A percentile compares a stretch with the other conserved stretches of the same genome.
These are phyloP conservation scores for Mycena floridula DNA, from an alignment of 768 basidiomycete genomes.

Conservation along the genomic window DNA sequence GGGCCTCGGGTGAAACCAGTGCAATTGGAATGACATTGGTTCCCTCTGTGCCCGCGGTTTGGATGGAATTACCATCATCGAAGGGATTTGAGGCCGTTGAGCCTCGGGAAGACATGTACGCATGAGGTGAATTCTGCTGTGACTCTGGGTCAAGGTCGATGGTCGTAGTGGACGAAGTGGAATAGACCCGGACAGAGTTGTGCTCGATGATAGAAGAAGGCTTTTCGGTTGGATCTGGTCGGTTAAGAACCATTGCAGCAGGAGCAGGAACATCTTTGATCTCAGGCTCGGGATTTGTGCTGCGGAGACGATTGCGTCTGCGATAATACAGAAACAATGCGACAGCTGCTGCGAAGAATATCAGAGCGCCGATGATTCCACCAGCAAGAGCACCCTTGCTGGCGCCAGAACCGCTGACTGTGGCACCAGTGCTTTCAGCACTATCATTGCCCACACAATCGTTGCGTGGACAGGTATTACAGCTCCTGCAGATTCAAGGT, in stretches of 20 bases:
- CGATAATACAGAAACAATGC: conserved; percentile 60
- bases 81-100: conserved; percentile 61
- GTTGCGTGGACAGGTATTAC: conserved; percentile 46
- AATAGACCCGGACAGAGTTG: conserved; percentile 42
- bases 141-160: conserved; percentile 58
- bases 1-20: conserved; percentile 57
- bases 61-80: conserved; percentile 71
- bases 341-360: conserved; percentile 50
- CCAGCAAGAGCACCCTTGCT: conserved; percentile 72
- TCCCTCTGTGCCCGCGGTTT: conserved; percentile 73
- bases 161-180: conserved; percentile 39
- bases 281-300: conserved; percentile 27
- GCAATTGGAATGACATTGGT: conserved; percentile 89
- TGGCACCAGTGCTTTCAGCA: background rate
- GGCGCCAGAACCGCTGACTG: conserved; percentile 11
- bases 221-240: conserved; percentile 80
- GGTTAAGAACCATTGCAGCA: conserved; percentile 71
- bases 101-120: conserved; percentile 19
- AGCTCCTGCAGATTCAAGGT: conserved; percentile 38
- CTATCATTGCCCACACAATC: conserved; percentile 36
- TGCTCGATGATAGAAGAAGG: conserved; percentile 25
- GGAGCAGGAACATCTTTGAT: conserved; percentile 63
- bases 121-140: conserved; percentile 21
- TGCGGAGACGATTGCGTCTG: conserved; percentile 41
- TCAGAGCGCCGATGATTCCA: conserved; percentile 57